Conservation (phyloP, 2,329 filamentous ascomycete genomes). For the Neofusicoccum parvum region DNA sequence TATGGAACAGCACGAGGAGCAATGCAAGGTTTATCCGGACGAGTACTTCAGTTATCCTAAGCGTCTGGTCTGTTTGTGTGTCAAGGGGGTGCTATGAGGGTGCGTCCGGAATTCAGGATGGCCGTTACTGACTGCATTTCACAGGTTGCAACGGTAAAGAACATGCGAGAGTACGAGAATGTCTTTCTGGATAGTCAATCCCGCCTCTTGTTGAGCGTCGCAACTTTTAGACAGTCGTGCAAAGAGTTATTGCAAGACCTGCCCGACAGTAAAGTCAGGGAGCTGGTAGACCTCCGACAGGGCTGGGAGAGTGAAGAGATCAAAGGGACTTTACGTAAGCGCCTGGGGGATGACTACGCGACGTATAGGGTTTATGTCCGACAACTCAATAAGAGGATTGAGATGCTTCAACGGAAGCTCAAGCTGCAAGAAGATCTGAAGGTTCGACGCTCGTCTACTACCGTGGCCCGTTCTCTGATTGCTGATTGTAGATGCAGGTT, state of each 20-base stretch:
- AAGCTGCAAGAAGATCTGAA: constrained; percentile 19
- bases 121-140: background rate
- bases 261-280: constrained; percentile 6
- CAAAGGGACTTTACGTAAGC: background rate
- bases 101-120: too few relatives aligned
- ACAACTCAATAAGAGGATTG: constrained; percentile 15
- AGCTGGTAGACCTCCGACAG: constrained; percentile 9
- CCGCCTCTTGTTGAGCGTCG: constrained; percentile 15
- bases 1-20: too few relatives aligned
- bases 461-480: too few relatives aligned
- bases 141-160: constrained; percentile 22
- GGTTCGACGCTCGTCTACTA: background rate
- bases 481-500: background rate
- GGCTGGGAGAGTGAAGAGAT: constrained; percentile 10
- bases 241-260: constrained; percentile 21
- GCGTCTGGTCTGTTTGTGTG: too few relatives aligned
- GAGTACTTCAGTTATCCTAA: too few relatives aligned
- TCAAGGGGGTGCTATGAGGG: too few relatives aligned
- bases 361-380: constrained; percentile 3
- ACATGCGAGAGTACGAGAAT: constrained; percentile 22
- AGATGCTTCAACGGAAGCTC: constrained; percentile 21
- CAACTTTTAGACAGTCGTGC: constrained; percentile 22
- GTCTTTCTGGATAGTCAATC: constrained; percentile 20
- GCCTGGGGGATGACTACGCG: constrained; percentile 1
- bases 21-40: too few relatives aligned